Evolutionary conservation across 2,329 filamentous ascomycete genomes (phyloP).

Genomic region (Daldinia eschscholtzii): DNA sequence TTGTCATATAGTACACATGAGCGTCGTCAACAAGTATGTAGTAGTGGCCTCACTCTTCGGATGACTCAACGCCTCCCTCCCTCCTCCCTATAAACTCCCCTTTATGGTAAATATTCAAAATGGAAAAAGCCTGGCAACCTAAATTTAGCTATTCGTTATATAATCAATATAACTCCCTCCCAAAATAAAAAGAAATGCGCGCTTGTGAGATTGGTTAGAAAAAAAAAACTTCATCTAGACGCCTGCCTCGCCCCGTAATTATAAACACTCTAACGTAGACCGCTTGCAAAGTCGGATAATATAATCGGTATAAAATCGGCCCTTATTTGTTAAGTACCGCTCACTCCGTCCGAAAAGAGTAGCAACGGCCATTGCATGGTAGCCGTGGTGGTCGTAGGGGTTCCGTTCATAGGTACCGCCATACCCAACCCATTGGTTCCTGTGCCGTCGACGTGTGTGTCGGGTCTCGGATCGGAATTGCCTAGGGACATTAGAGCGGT

Average conservation of each 20-base stretch:
- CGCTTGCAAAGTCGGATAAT: neutral
- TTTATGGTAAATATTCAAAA: neutral
- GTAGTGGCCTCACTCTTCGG: neutral
- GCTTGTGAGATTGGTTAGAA: constrained; percentile 1
- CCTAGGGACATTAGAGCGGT: constrained; percentile 63
- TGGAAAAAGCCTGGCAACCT: neutral
- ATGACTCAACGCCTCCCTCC: constrained; percentile 10
- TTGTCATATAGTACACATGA: constrained; percentile 37
- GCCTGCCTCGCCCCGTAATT: constrained; percentile 7
- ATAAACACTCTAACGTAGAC: constrained; percentile 6
- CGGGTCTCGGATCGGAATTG: constrained; percentile 39
- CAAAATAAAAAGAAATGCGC: neutral
- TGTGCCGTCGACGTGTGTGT: constrained; percentile 42
- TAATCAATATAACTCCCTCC: neutral
- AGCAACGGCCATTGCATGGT: constrained; percentile 52
- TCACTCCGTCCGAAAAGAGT: constrained; percentile 51
- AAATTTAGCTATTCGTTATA: neutral
- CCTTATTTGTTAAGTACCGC: constrained; percentile 43
- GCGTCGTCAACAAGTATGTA: constrained; percentile 18
- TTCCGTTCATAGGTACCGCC: constrained; percentile 45
- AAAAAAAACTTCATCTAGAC: constrained; percentile 2
- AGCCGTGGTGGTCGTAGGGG: constrained; percentile 45
- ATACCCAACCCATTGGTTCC: constrained; percentile 43
- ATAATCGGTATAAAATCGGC: neutral
- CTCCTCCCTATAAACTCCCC: neutral